Conservation (phyloP, 495 filamentous ascomycete species). For the Xylaria longipes region DNA sequence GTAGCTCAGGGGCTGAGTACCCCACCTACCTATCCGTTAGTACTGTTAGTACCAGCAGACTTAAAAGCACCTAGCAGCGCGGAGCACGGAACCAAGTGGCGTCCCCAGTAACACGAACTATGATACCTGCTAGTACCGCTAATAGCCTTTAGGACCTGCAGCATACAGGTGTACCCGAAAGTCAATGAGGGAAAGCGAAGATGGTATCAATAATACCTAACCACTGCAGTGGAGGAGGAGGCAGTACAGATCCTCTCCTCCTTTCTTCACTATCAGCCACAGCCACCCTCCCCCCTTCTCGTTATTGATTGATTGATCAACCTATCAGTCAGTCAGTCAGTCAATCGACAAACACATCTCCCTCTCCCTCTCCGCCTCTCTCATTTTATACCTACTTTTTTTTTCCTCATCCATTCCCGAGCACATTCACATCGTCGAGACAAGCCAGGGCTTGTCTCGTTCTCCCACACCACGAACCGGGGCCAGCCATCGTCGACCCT, state of each 20-base stretch:
- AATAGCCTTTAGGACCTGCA: neutral
- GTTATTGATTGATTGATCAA: neutral
- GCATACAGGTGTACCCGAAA: neutral
- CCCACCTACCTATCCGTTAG: neutral
- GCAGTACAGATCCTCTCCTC: neutral
- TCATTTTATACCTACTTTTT: neutral
- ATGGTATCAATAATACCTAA: neutral
- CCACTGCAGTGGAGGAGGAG: neutral
- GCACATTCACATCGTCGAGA: neutral
- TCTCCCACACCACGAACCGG: slow-evolving; percentile 1
- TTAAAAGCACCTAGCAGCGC: neutral
- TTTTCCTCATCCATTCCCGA: neutral
- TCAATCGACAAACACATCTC: neutral
- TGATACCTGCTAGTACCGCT: neutral
- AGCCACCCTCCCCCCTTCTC: slow-evolving; percentile 23
- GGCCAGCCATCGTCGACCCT: neutral
- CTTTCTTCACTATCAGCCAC: slow-evolving; percentile 17
- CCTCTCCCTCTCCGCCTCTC: neutral
- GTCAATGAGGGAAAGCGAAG: neutral
- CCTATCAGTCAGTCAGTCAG: neutral
- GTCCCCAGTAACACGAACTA: neutral
- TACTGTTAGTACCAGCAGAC: neutral
- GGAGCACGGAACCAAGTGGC: neutral
- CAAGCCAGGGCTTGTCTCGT: neutral
- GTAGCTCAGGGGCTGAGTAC: slow-evolving; percentile 1